phyloP scores from a whole-genome alignment of 306 rosid genomes.

The apple (Malus domestica) region DNA sequence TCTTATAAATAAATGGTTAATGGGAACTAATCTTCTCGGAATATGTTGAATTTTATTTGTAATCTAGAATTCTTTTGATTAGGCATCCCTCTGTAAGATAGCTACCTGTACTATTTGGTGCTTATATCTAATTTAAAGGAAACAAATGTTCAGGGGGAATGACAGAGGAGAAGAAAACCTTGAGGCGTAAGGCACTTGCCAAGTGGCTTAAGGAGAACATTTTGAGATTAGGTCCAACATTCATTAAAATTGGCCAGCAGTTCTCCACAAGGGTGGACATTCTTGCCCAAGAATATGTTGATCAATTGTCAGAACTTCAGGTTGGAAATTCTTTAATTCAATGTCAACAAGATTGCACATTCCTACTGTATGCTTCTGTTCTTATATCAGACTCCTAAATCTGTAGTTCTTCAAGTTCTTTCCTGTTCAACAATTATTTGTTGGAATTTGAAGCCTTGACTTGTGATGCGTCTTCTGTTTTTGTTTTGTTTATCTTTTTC shows the following conservation, averaged over 20 bases:
- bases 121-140: not conserved
- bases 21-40: not conserved
- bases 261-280: conserved; percentile 99
- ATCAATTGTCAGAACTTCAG: conserved; percentile 97
- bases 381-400: conserved; percentile 3
- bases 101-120: not conserved
- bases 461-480: not conserved
- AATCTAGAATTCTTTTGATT: not conserved
- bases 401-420: not conserved
- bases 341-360: not conserved
- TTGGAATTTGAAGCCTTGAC: not conserved
- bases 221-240: conserved; percentile 94
- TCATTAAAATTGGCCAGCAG: conserved; percentile 98
- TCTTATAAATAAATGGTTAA: not conserved
- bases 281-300: conserved; percentile 95
- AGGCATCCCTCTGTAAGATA: not conserved
- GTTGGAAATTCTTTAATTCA: conserved; percentile 28
- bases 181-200: conserved; percentile 77
- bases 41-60: not conserved
- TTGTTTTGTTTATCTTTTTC: not conserved
- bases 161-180: conserved; percentile 71
- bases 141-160: conserved; percentile 59
- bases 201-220: conserved; percentile 96
- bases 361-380: not conserved
- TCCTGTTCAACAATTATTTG: not conserved